Percentiles rank a stretch among this genome's conserved stretches.
phyloP scores from a whole-genome alignment of 2,329 filamentous ascomycete genomes.

The Cladosporium sp. region DNA sequence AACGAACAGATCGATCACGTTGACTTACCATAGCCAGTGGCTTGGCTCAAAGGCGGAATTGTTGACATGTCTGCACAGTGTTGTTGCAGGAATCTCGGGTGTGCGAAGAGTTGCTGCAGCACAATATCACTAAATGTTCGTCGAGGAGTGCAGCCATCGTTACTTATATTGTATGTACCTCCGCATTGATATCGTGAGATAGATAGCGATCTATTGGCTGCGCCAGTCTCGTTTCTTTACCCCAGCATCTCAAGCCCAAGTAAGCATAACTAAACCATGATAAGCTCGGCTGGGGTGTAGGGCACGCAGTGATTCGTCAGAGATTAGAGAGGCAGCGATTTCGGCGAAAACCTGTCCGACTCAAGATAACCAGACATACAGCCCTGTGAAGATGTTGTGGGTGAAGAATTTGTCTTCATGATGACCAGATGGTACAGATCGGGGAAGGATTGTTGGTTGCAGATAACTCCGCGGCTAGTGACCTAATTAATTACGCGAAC shows the following conservation, averaged over 20 bases:
- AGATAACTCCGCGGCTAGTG: slow-evolving; percentile 3
- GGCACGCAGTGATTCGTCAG: slow-evolving; percentile 9
- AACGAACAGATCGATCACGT: background rate
- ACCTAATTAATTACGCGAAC: background rate
- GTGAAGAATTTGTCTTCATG: background rate
- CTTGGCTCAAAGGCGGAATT: slow-evolving; percentile 51
- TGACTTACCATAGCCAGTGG: slow-evolving; percentile 66
- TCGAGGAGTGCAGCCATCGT: background rate
- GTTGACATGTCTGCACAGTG: slow-evolving; percentile 21
- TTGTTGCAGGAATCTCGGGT: background rate
- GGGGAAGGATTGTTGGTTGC: background rate
- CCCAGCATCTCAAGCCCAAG: slow-evolving; percentile 10
- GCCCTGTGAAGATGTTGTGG: background rate
- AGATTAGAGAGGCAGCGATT: slow-evolving; percentile 1
- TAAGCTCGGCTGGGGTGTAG: slow-evolving; percentile 10
- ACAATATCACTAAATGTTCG: background rate
- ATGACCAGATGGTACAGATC: background rate
- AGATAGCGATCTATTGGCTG: background rate
- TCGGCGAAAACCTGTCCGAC: background rate
- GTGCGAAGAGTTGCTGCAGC: background rate
- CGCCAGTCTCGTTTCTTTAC: background rate
- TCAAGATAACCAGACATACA: background rate
- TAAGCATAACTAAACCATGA: slow-evolving; percentile 14
- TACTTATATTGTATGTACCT: background rate
- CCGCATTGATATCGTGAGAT: background rate